Evolutionary conservation across 2,329 filamentous ascomycete genomes (phyloP).

Genomic region (Intubia oerlemansii): DNA sequence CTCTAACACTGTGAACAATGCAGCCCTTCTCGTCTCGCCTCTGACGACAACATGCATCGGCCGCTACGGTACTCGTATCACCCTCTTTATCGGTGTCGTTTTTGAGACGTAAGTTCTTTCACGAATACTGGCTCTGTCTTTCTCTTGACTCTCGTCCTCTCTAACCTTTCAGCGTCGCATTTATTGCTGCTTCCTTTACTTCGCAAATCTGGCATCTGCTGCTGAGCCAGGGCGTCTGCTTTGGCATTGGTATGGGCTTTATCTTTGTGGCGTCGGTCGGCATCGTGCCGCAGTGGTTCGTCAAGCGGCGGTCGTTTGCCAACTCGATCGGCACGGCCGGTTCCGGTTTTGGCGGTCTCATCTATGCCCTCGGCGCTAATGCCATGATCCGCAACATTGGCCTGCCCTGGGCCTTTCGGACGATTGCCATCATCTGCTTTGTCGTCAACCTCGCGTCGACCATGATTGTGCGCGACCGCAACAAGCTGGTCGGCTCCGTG

Average conservation of each 20-base stretch:
- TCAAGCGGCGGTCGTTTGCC: constrained; percentile 42
- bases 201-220: constrained; percentile 53
- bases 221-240: constrained; percentile 51
- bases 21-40: constrained; percentile 48
- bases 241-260: constrained; percentile 62
- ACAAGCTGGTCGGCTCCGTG: constrained; percentile 45
- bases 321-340: constrained; percentile 49
- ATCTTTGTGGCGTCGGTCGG: constrained; percentile 48
- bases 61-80: constrained; percentile 38
- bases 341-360: constrained; percentile 51
- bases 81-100: constrained; percentile 40
- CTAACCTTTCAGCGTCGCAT: constrained; percentile 24
- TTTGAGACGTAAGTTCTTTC: constrained; percentile 28
- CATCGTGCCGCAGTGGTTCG: constrained; percentile 57
- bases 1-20: too few relatives aligned
- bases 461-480: constrained; percentile 47
- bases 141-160: background rate
- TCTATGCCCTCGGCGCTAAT: constrained; percentile 45
- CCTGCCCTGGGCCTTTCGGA: constrained; percentile 44
- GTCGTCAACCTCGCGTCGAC: constrained; percentile 42
- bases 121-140: background rate
- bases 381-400: constrained; percentile 45
- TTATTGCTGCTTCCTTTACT: constrained; percentile 52
- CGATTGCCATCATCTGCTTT: constrained; percentile 40
- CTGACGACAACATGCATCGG: constrained; percentile 40